Base-by-base conservation (phyloP, 2,329 filamentous ascomycete species). In the Calonectria pseudoturangicola region DNA sequence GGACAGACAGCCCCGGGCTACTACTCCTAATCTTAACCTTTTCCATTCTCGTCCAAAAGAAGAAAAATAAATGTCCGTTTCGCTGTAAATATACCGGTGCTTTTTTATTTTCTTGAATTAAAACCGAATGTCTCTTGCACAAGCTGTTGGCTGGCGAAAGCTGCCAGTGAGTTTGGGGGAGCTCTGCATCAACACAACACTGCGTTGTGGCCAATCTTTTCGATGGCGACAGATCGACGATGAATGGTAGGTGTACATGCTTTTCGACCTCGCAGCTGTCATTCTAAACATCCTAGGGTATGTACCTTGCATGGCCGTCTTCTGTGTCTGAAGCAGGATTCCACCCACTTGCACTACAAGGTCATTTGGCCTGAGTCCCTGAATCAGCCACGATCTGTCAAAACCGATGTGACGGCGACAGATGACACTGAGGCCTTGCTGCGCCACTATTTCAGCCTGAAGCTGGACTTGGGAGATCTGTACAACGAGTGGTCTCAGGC, bases 141-240 rank as follows among this genome's bases (percentile, higher is more conserved):
- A 88, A 36, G 87, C 91, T n/a, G 88, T 92, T 18, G 93, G 95
- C 82, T 99, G 97, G 97, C 92, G 92, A 76, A 97, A 94, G 86
- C 86, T 99, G 77, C 95, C 97, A 28, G 87, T 98, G 48, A 94
- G 89, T 73, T 86, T 98, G 41, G 91, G 92, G 4, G 97, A 99
- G 82, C 90, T 99, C 4, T 98, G 95, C 82, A 95, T 99, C 76
- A 95, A 98, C 79, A 99, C 96, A 0, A 98, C 95, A 0, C 87
- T 99, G 41, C 93, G 96, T 74, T 99, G 97, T 83, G 97, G 97
- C 4, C 97, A 99, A 83, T 98, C 96, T 0, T 99, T 99, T 79
- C 93, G 96, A 87, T 99, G 97, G 97, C 93, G 93, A 74, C 95
- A 96, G 82, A 91, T 95, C 62, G 90, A 92, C 51, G 92, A 96